phyloP scores from a whole-genome alignment of 257 asterid species.

The Solanum chilense region DNA sequence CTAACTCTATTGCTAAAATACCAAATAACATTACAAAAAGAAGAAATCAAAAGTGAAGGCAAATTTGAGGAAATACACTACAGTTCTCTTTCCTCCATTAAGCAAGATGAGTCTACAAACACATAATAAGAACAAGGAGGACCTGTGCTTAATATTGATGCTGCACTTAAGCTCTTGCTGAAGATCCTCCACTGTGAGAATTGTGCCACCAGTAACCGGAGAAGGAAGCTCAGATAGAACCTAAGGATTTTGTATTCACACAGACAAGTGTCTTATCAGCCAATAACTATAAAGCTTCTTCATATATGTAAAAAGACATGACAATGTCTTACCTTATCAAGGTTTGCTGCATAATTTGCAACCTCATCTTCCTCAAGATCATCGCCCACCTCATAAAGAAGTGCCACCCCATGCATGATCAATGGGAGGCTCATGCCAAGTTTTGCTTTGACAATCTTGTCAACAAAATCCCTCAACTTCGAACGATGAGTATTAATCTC shows the following conservation, averaged over 20 bases:
- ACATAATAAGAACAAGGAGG: constrained; percentile 7
- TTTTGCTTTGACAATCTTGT: constrained; percentile 77
- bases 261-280: not conserved
- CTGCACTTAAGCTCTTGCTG: constrained; percentile 87
- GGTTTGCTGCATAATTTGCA: constrained; percentile 79
- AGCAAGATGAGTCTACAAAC: not conserved
- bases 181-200: constrained; percentile 88
- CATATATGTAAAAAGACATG: not conserved
- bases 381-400: constrained; percentile 94
- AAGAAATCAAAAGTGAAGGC: not conserved
- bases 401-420: constrained; percentile 80
- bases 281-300: not conserved
- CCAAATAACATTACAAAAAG: not conserved
- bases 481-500: constrained; percentile 71
- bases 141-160: constrained; percentile 85
- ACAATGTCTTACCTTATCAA: constrained; percentile 59
- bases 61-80: not conserved
- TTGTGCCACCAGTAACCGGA: constrained; percentile 76
- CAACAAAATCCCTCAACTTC: constrained; percentile 85
- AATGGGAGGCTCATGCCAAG: constrained; percentile 89
- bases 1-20: not conserved
- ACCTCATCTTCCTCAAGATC: constrained; percentile 88
- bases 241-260: constrained; percentile 25
- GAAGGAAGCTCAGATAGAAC: constrained; percentile 79
- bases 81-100: not conserved